phyloP scores from a whole-genome alignment of 2,329 filamentous ascomycete species.

The Beauveria scarabaeidicola region DNA sequence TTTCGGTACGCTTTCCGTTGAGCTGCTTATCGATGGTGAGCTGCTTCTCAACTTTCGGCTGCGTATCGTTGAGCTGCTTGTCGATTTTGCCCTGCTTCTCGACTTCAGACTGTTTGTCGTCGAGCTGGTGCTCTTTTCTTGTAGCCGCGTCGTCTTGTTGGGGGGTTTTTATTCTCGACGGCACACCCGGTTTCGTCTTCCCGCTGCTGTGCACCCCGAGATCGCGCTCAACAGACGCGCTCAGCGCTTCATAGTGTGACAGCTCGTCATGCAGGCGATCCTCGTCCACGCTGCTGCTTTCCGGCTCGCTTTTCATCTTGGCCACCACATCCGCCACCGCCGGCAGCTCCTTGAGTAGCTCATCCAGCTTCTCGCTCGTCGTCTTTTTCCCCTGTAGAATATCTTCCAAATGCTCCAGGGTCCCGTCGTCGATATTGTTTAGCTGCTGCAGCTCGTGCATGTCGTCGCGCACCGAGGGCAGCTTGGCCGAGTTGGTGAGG shows the following conservation, averaged over 20 bases:
- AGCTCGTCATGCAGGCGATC: slow-evolving; percentile 8
- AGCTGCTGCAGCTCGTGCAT: slow-evolving; percentile 42
- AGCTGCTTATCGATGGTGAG: background rate
- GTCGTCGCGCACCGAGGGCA: slow-evolving; percentile 47
- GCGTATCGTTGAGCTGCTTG: background rate
- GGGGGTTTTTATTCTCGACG: background rate
- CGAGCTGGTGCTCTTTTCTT: background rate
- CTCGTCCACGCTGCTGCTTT: background rate
- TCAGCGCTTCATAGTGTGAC: slow-evolving; percentile 2
- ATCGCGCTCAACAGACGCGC: slow-evolving; percentile 4
- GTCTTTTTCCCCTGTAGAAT: slow-evolving; percentile 34
- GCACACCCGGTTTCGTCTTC: background rate
- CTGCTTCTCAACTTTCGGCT: background rate
- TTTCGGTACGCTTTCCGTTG: too few species aligned
- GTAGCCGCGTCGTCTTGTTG: background rate
- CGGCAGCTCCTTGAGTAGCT: slow-evolving; percentile 19
- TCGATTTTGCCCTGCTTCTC: background rate
- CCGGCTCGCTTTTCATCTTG: background rate
- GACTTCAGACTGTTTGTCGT: background rate
- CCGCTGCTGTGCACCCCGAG: background rate
- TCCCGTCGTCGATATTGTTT: slow-evolving; percentile 51
- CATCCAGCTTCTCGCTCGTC: slow-evolving; percentile 18
- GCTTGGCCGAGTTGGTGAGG: slow-evolving; percentile 46
- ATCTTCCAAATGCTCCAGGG: slow-evolving; percentile 49
- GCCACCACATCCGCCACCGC: background rate